These are phyloP conservation scores for Choiromyces venosus DNA, from an alignment of 495 filamentous ascomycete species.

Conservation along the genomic window DNA sequence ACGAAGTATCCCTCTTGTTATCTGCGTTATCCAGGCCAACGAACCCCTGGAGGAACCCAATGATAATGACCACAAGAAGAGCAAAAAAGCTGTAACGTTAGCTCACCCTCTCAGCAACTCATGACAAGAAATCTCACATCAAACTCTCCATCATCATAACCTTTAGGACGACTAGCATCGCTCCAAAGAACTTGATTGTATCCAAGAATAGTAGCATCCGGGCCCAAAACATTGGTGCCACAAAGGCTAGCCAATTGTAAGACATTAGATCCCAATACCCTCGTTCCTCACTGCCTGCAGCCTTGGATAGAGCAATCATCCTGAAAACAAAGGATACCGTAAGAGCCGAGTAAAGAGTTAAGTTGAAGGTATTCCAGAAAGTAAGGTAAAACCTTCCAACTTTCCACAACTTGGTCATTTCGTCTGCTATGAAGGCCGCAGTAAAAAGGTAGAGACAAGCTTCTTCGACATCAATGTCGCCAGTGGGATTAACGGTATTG, in stretches of 20 bases:
- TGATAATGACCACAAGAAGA: conserved; percentile 74
- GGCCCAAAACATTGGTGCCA: conserved; percentile 94
- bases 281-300: conserved; percentile 50
- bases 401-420: conserved; percentile 82
- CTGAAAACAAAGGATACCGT: conserved; percentile 69
- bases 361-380: conserved; percentile 96
- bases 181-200: conserved; percentile 90
- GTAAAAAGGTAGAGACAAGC: conserved; percentile 84
- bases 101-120: not conserved
- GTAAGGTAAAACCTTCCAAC: conserved; percentile 79
- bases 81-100: conserved; percentile 64
- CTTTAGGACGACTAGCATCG: conserved; percentile 93
- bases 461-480: conserved; percentile 82
- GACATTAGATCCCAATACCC: conserved; percentile 66
- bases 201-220: conserved; percentile 90
- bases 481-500: conserved; percentile 65
- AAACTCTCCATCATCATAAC: conserved; percentile 99
- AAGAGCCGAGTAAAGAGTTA: conserved; percentile 69
- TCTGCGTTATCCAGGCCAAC: conserved; percentile 87
- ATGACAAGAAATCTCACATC: conserved; percentile 47
- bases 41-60: conserved; percentile 92
- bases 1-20: conserved; percentile 54
- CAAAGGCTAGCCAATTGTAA: conserved; percentile 89
- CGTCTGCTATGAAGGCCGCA: conserved; percentile 85
- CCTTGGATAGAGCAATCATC: conserved; percentile 67